A percentile compares a stretch with the other conserved stretches of the same genome.
phyloP scores from a whole-genome alignment of 2,329 filamentous ascomycete species.

The Aspergillus ustus region DNA sequence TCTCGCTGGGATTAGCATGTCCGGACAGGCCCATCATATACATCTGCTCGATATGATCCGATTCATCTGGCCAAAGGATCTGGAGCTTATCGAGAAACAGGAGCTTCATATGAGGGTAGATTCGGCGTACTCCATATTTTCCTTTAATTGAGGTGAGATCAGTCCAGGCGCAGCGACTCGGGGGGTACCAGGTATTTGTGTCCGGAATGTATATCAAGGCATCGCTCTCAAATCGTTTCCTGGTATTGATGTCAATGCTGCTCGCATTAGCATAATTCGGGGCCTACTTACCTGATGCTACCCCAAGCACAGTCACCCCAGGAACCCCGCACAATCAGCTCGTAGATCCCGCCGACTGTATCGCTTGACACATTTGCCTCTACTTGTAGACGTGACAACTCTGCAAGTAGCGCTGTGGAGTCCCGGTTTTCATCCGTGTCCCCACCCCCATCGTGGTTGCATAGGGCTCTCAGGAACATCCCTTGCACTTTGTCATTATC shows the following conservation, averaged over 20 bases:
- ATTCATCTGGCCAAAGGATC: neutral
- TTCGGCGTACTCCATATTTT: neutral
- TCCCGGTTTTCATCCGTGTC: neutral
- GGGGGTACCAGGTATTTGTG: neutral
- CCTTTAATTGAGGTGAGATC: neutral
- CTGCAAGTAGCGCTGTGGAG: neutral
- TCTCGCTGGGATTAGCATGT: neutral
- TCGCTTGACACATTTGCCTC: neutral
- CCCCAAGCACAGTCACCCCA: neutral
- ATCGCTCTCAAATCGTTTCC: neutral
- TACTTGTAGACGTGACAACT: neutral
- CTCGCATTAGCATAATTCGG: too few species aligned
- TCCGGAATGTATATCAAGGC: neutral
- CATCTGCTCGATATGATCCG: neutral
- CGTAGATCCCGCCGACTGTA: neutral
- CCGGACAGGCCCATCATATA: neutral
- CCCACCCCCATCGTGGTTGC: neutral
- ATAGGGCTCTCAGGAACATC: neutral
- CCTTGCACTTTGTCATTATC: neutral
- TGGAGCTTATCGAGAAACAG: slow-evolving; percentile 6
- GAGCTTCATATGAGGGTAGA: slow-evolving; percentile 1
- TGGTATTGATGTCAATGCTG: neutral
- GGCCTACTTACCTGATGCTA: neutral
- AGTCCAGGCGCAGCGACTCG: slow-evolving; percentile 2
- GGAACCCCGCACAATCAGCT: neutral